Evolutionary conservation across 169 alveolate species (phyloP).

Genomic region (Toxoplasma gondii): DNA sequence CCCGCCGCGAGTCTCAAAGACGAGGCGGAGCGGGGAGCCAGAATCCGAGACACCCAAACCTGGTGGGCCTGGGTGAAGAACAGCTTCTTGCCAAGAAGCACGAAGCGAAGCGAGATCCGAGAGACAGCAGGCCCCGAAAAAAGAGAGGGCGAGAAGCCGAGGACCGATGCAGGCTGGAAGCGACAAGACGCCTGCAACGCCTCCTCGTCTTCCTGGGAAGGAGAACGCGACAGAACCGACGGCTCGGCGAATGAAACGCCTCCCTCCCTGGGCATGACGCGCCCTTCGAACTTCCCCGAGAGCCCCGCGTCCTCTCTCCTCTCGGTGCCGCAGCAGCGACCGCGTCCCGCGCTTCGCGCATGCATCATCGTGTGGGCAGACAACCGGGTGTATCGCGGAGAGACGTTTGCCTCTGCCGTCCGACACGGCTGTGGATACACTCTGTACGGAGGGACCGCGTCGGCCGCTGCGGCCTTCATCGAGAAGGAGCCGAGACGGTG

Average conservation of each 20-base stretch:
- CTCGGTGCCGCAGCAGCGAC: too few relatives aligned
- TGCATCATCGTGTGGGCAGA: conserved; percentile 41
- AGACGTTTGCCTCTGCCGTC: conserved; percentile 45
- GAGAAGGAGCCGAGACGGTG: conserved; percentile 22
- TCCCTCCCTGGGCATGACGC: background rate
- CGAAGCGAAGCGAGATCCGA: background rate
- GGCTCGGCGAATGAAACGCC: background rate
- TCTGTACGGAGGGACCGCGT: conserved; percentile 37
- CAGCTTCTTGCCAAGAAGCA: background rate
- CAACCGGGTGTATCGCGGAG: conserved; percentile 42
- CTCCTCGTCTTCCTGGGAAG: too few relatives aligned
- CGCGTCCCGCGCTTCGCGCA: background rate
- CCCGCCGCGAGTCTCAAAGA: background rate
- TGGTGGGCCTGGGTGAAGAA: background rate
- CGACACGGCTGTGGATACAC: conserved; percentile 61
- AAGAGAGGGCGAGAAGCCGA: background rate
- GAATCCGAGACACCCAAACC: background rate
- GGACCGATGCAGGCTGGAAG: background rate
- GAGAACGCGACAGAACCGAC: too few relatives aligned
- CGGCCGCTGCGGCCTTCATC: conserved; percentile 27
- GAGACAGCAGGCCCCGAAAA: background rate
- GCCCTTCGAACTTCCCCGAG: background rate
- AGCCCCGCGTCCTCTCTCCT: background rate
- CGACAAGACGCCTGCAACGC: too few relatives aligned
- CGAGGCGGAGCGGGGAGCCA: background rate